Percentiles rank a stretch among this genome's conserved stretches.
Evolutionary conservation across 805 yeast genomes (phyloP).

Genomic region (Wickerhamomyces subpelliculosus): DNA sequence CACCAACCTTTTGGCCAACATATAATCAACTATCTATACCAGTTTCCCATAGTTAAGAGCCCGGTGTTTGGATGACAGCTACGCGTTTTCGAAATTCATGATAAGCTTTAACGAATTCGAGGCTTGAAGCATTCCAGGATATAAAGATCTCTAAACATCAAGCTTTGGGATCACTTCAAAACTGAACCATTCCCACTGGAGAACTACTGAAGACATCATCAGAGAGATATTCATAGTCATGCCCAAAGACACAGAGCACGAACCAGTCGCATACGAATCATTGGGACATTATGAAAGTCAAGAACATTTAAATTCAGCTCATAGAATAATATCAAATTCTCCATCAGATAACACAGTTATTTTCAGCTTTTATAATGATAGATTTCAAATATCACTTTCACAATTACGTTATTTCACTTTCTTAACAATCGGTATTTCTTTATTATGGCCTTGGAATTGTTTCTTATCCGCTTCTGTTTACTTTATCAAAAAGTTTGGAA

Average conservation of each 20-base stretch:
- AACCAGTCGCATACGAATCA: not conserved
- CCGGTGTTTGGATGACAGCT: no score
- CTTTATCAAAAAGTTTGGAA: conserved; percentile 47
- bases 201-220: no score
- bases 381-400: conserved; percentile 10
- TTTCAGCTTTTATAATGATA: not conserved
- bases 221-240: no score
- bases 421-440: conserved; percentile 63
- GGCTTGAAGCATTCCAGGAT: no score
- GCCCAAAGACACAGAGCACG: not conserved
- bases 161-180: no score
- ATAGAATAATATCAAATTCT: not conserved
- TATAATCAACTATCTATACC: no score
- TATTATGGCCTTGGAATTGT: conserved; percentile 97
- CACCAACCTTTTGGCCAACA: no score
- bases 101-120: no score
- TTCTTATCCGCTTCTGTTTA: conserved; percentile 81
- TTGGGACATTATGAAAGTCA: not conserved
- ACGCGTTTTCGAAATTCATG: no score
- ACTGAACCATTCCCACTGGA: no score
- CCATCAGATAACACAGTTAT: not conserved
- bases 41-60: no score
- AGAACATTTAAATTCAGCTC: not conserved
- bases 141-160: no score
- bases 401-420: conserved; percentile 46